Conservation (phyloP, 1,139 yeast genomes). For the Blastobotrys illinoisensis region DNA sequence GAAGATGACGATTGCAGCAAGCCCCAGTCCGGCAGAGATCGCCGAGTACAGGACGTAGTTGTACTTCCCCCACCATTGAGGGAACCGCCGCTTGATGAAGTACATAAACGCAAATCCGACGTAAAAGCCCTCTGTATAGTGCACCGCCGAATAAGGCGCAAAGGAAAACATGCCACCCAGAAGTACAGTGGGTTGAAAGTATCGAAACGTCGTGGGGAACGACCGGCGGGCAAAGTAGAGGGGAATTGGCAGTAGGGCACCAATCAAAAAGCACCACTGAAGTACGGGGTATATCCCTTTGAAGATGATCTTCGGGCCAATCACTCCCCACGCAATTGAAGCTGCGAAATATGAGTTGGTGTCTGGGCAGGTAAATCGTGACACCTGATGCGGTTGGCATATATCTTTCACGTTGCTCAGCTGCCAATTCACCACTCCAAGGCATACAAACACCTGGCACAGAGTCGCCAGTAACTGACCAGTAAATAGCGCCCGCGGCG, state of each 20-base stretch:
- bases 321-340: conserved; percentile 59
- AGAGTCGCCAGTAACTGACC: conserved; percentile 45
- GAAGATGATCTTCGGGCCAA: conserved; percentile 60
- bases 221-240: conserved; percentile 1
- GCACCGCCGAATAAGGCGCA: conserved; percentile 10
- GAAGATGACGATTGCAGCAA: conserved; percentile 48
- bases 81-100: conserved; percentile 13
- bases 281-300: conserved; percentile 43
- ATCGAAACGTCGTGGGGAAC: not conserved
- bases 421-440: conserved; percentile 49
- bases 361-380: conserved; percentile 35
- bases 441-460: conserved; percentile 37
- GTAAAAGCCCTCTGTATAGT: conserved; percentile 12
- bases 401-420: conserved; percentile 34
- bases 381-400: conserved; percentile 23
- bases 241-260: conserved; percentile 12
- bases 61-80: conserved; percentile 59
- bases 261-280: conserved; percentile 43
- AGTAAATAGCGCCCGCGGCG: conserved; percentile 56
- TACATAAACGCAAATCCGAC: conserved; percentile 12
- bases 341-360: conserved; percentile 45
- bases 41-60: conserved; percentile 55
- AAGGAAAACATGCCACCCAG: conserved; percentile 8
- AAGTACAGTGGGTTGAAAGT: conserved; percentile 9
- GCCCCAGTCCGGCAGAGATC: conserved; percentile 53